A percentile compares a stretch with the other conserved stretches of the same genome.
These are phyloP conservation scores for Fibroporia radiculosa DNA, from an alignment of 768 basidiomycete species.

Conservation along the genomic window DNA sequence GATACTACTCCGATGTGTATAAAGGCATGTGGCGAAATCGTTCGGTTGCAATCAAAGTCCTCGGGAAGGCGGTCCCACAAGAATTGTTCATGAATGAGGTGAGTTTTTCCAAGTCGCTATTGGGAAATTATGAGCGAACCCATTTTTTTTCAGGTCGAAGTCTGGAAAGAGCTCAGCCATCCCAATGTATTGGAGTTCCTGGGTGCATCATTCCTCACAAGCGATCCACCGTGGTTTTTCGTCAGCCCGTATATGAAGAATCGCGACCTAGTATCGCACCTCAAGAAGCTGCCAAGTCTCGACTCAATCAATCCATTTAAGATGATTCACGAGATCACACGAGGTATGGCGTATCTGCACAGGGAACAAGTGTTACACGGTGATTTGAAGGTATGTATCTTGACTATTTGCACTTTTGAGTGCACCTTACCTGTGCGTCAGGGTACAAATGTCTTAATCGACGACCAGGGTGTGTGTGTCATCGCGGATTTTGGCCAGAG, in stretches of 20 bases:
- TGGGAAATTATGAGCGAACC: not conserved
- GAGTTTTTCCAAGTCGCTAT: not conserved
- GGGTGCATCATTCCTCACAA: conserved; percentile 67
- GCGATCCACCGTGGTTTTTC: conserved; percentile 36
- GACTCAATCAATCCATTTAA: conserved; percentile 42
- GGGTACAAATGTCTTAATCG: conserved; percentile 73
- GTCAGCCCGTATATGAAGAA: conserved; percentile 67
- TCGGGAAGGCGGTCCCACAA: conserved; percentile 51
- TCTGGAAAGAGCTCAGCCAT: conserved; percentile 66
- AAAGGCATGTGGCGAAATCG: conserved; percentile 63
- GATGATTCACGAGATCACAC: conserved; percentile 66
- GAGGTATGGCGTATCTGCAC: conserved; percentile 80
- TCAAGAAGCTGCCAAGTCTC: conserved; percentile 28
- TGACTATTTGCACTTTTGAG: not conserved
- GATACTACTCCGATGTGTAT: conserved; percentile 74
- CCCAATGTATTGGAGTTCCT: conserved; percentile 65
- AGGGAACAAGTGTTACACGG: conserved; percentile 62
- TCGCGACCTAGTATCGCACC: conserved; percentile 53
- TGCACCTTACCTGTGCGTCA: conserved; percentile 12
- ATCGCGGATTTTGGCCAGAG: conserved; percentile 81
- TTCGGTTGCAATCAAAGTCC: conserved; percentile 68
- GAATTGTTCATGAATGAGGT: conserved; percentile 40
- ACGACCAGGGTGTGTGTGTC: conserved; percentile 55
- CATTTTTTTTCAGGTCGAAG: conserved; percentile 14
- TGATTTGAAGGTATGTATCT: conserved; percentile 57